These are phyloP conservation scores for Mytilinidion resinicola DNA, from an alignment of 495 filamentous ascomycete genomes.

Conservation along the genomic window DNA sequence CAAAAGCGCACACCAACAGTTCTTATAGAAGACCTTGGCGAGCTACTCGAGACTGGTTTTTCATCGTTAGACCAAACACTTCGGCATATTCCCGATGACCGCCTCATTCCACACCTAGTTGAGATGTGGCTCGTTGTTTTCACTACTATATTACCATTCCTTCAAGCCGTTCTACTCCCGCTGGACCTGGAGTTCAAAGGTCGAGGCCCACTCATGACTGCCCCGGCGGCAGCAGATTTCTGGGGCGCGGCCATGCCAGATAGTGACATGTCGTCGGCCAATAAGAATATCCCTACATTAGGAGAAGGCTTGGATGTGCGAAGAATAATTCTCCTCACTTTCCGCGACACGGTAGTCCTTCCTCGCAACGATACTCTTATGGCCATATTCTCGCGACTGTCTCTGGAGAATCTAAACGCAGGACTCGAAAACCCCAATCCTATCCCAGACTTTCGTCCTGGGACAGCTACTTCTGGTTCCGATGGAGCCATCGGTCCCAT, in stretches of 20 bases:
- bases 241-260: slow-evolving; percentile 59
- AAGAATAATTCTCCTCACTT: slow-evolving; percentile 79
- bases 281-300: slow-evolving; percentile 37
- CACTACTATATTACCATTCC: slow-evolving; percentile 81
- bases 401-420: slow-evolving; percentile 72
- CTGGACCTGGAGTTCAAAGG: slow-evolving; percentile 92
- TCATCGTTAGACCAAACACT: slow-evolving; percentile 76
- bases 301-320: slow-evolving; percentile 73
- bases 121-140: slow-evolving; percentile 93
- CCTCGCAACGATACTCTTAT: slow-evolving; percentile 80
- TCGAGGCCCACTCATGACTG: slow-evolving; percentile 65
- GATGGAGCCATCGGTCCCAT: slow-evolving; percentile 46
- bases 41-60: slow-evolving; percentile 62
- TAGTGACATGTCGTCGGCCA: slow-evolving; percentile 17
- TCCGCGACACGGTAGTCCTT: slow-evolving; percentile 81
- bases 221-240: slow-evolving; percentile 75
- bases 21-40: slow-evolving; percentile 29
- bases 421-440: slow-evolving; percentile 28
- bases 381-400: slow-evolving; percentile 83
- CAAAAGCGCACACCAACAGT: slow-evolving; percentile 31
- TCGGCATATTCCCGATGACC: slow-evolving; percentile 68
- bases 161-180: slow-evolving; percentile 93
- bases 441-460: slow-evolving; percentile 43
- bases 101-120: slow-evolving; percentile 75
- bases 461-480: slow-evolving; percentile 58